Percentiles rank a stretch among this genome's conserved stretches.
Evolutionary conservation across 768 basidiomycete genomes (phyloP).

Genomic region (Amanita muscaria): DNA sequence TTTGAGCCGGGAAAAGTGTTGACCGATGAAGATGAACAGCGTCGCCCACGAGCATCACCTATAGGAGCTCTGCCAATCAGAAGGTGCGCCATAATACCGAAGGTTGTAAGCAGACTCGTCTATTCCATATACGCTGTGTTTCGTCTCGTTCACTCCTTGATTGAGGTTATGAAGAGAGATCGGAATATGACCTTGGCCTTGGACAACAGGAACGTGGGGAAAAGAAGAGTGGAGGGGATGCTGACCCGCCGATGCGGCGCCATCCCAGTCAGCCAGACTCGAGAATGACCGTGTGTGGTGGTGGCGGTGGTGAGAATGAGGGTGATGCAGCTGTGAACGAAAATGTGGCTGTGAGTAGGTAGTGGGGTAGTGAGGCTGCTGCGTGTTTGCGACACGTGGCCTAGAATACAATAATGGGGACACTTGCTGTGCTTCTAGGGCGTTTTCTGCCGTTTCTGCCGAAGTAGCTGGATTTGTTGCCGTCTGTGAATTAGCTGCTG

Average conservation of each 20-base stretch:
- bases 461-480: no score
- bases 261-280: conserved; percentile 7
- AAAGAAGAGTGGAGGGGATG: no score
- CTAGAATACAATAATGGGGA: no score
- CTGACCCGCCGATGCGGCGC: background rate
- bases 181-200: no score
- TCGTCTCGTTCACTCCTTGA: background rate
- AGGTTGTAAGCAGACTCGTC: background rate
- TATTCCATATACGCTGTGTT: background rate
- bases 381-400: background rate
- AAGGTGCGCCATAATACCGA: background rate
- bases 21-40: no score
- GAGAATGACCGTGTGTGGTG: conserved; percentile 1
- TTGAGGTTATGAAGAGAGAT: no score
- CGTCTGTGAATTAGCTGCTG: no score
- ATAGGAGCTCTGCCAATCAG: background rate
- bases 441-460: no score
- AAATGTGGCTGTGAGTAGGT: background rate
- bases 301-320: background rate
- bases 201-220: no score
- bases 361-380: background rate
- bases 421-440: no score
- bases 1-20: no score
- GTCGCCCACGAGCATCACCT: background rate
- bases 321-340: background rate